Base-by-base conservation (phyloP, 768 basidiomycete genomes). In the Tulasnella sp. region DNA sequence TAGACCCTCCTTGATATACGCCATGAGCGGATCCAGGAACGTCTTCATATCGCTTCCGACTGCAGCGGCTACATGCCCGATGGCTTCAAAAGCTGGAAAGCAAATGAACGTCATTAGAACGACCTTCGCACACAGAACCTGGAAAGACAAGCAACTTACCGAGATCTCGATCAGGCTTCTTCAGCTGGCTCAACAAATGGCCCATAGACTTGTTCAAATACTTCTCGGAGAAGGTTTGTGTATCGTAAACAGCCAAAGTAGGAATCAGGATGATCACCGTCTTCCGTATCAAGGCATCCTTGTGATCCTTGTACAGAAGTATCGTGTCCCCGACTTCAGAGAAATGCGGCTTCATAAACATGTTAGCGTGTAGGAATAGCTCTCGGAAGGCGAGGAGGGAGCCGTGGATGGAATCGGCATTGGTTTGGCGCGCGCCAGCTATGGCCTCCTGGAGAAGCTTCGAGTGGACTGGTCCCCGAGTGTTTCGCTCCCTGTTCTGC, bases 241-340 rank as follows among this genome's bases (percentile, higher is more conserved):
- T 89, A 68, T 98, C 92, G 70, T 97, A 99, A 2, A 85, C 84
- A 22, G 93, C 94, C 62, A 98, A 80, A 3, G 89, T 88, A 0
- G 96, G 94, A 46, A 99, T 92, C 67, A 99, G 82, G 7, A 88
- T 87, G 67, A 98, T 92, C 61, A 98, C 93, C 74, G 91, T 92
- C 70, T 89, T 87, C 45, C 92, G 83, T 60, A 99, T 86, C 41
- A 91, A 80, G 19, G 80, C 73, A 65, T 99, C 96, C 63, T 90
- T 80, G 68, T 91, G 87, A 8, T 85, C 80, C 69, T 84, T 85
- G 76, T 93, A 96, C 38, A 82, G 80, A 27, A 98, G 76, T 49
- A 97, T 89, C 63, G 88, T 83, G 55, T 97, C 93, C 60, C 90
- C 90, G 5, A 89, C 85, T 63, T 87, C 85, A 46, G 86, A 70